Conservation (phyloP, 257 asterid species). For the Petunia axillaris region DNA sequence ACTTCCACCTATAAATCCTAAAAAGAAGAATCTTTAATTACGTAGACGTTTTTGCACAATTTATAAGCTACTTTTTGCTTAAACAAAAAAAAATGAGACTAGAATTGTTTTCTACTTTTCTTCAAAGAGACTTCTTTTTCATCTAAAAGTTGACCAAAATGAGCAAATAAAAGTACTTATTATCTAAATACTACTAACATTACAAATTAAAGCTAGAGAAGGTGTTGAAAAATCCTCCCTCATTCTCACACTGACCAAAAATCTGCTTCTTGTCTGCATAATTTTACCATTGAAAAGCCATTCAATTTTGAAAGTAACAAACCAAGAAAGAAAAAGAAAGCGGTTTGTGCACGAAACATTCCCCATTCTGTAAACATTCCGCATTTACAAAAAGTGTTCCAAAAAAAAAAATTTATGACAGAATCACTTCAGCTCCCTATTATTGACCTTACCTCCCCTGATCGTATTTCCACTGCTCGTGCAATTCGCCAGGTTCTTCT, state of each 20-base stretch:
- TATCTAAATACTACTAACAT: no score
- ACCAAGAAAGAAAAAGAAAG: neutral
- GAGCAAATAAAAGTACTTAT: no score
- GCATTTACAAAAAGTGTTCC: no score
- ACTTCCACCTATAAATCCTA: no score
- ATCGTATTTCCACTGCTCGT: conserved; percentile 45
- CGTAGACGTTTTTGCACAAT: no score
- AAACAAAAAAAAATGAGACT: no score
- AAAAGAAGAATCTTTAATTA: no score
- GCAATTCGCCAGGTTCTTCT: conserved; percentile 54
- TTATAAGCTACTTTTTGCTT: no score
- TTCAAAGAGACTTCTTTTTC: no score
- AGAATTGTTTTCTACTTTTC: no score
- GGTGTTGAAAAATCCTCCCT: neutral
- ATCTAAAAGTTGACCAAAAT: no score
- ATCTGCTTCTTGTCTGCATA: neutral
- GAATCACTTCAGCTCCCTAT: conserved; percentile 51
- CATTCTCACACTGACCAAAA: neutral
- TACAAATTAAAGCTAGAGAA: neutral
- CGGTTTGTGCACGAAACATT: neutral
- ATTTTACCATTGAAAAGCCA: neutral
- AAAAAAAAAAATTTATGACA: conserved; percentile 27
- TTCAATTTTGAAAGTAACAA: neutral
- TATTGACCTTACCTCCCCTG: conserved; percentile 48
- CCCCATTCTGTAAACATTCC: no score